Percentiles rank a stretch among this genome's conserved stretches.
Conservation (phyloP, 768 basidiomycete species). For the Leucosporidium creatinivorum region DNA sequence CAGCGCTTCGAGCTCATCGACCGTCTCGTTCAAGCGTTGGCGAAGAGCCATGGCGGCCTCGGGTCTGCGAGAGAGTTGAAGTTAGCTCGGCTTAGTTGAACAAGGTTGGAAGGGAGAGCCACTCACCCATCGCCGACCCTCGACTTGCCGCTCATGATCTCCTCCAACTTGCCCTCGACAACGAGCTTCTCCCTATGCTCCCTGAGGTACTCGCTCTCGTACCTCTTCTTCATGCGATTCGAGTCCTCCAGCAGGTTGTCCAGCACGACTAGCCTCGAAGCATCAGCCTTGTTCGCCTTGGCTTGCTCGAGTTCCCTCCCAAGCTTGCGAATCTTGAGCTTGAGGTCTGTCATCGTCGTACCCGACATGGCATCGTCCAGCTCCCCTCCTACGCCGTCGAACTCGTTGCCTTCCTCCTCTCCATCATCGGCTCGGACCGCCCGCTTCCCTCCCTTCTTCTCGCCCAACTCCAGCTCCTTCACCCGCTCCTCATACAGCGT, state of each 20-base stretch:
- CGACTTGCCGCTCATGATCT: constrained; percentile 78
- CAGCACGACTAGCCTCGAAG: constrained; percentile 69
- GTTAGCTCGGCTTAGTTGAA: neutral
- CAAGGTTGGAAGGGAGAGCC: neutral
- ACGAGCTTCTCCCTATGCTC: constrained; percentile 75
- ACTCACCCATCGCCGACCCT: constrained; percentile 65
- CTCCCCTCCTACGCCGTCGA: constrained; percentile 46
- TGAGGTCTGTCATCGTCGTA: constrained; percentile 84
- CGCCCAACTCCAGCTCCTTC: constrained; percentile 69
- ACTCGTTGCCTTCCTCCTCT: constrained; percentile 42
- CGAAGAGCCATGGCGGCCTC: constrained; percentile 84
- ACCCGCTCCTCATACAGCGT: constrained; percentile 86
- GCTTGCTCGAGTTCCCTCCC: constrained; percentile 71
- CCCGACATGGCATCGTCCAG: constrained; percentile 75
- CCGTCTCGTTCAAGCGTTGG: constrained; percentile 76
- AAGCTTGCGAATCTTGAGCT: constrained; percentile 73
- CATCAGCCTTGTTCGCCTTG: constrained; percentile 65
- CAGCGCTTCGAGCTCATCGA: constrained; percentile 67
- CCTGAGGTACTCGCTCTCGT: constrained; percentile 77
- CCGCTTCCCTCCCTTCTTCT: constrained; percentile 38
- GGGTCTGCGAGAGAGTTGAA: constrained; percentile 47
- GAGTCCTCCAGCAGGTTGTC: constrained; percentile 89
- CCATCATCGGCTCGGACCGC: constrained; percentile 13
- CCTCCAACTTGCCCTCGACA: constrained; percentile 72
- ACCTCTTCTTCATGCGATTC: constrained; percentile 77